Conservation (phyloP, 345 rosid genomes). For the Populus deltoides region DNA sequence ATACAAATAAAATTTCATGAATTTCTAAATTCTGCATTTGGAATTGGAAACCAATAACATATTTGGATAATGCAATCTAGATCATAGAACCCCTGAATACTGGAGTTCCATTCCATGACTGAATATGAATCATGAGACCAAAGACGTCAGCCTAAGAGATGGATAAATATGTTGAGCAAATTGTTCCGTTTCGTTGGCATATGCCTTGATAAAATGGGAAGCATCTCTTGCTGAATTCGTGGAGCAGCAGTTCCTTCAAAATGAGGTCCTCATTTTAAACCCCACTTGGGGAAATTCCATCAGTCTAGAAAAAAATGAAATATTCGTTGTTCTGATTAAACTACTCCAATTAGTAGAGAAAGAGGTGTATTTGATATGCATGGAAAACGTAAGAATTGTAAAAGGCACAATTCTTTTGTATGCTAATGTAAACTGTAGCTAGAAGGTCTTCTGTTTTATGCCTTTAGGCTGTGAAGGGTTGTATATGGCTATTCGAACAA, state of each 20-base stretch:
- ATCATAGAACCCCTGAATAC: not conserved
- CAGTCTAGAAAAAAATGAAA: not conserved
- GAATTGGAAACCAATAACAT: slow-evolving; percentile 1
- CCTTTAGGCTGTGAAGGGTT: slow-evolving; percentile 72
- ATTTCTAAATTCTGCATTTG: not conserved
- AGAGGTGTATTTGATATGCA: not conserved
- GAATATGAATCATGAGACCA: not conserved
- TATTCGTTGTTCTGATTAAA: not conserved
- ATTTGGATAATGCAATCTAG: not conserved
- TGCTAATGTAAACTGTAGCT: not conserved
- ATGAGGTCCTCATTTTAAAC: not conserved
- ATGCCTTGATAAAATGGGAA: not conserved
- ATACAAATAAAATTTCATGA: not conserved
- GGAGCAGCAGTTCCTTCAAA: not conserved
- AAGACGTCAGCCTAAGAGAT: not conserved
- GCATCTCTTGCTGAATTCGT: not conserved
- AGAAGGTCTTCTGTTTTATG: not conserved
- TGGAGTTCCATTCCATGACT: not conserved
- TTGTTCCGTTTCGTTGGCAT: not conserved
- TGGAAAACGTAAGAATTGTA: not conserved
- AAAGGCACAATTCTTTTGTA: not conserved
- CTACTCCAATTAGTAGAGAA: not conserved
- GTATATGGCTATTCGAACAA: slow-evolving; percentile 95
- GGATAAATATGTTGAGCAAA: not conserved
- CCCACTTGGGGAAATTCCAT: not conserved